Conservation (phyloP, 1,284 basidiomycete genomes). For the Microbotryum lychnidis-dioicae region DNA sequence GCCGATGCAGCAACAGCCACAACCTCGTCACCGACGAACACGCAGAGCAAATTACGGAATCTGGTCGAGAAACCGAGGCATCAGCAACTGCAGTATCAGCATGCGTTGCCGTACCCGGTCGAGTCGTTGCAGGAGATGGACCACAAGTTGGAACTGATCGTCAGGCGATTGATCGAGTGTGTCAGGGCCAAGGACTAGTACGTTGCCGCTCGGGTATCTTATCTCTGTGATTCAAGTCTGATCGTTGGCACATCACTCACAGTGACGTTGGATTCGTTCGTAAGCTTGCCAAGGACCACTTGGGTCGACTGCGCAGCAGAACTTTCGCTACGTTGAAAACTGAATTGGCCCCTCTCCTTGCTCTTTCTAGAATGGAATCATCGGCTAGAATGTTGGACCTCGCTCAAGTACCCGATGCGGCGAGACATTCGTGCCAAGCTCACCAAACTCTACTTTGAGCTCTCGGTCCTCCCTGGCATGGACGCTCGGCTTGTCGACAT, state of each 20-base stretch:
- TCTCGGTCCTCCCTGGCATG: slow-evolving; percentile 63
- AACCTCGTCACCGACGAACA: slow-evolving; percentile 11
- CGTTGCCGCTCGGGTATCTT: slow-evolving; percentile 42
- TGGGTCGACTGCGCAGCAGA: background rate
- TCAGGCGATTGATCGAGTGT: slow-evolving; percentile 64
- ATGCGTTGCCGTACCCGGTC: slow-evolving; percentile 63
- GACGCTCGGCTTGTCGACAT: slow-evolving; percentile 60
- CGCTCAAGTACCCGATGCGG: slow-evolving; percentile 77
- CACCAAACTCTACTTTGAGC: slow-evolving; percentile 73
- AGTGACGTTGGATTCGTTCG: slow-evolving; percentile 33
- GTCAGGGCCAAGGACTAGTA: slow-evolving; percentile 73
- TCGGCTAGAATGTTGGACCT: slow-evolving; percentile 52
- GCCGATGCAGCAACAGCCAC: slow-evolving; percentile 5
- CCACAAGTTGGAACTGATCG: slow-evolving; percentile 65
- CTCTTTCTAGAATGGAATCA: slow-evolving; percentile 50
- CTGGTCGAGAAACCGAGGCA: slow-evolving; percentile 25
- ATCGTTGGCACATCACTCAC: background rate
- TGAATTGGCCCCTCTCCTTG: background rate
- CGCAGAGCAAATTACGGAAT: slow-evolving; percentile 2
- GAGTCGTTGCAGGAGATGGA: slow-evolving; percentile 76
- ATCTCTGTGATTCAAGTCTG: slow-evolving; percentile 58
- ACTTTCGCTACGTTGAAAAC: background rate
- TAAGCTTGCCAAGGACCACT: background rate
- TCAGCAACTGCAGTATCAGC: slow-evolving; percentile 36
- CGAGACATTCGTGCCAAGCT: slow-evolving; percentile 66